Evolutionary conservation across 768 basidiomycete species (phyloP), one percentile per base, ranked within the genome.

Genomic region (Tylopilus plumbeoviolaceoides): DNA sequence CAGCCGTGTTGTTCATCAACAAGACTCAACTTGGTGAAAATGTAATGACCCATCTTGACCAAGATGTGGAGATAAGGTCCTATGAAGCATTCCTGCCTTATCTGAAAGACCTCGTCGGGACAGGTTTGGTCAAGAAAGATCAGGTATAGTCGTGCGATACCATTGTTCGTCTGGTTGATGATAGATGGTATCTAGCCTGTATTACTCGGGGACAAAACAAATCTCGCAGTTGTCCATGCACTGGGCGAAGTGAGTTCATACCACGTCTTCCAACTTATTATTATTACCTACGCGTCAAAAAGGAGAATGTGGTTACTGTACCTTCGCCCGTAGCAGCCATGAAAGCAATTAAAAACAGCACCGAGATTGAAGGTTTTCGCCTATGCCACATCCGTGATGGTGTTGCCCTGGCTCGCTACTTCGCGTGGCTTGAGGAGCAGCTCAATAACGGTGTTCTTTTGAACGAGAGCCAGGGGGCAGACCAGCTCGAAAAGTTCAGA

Each of bases 381-480:
- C 83, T 87, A 62, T 80, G 79, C 48, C 92, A 99, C 64, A 83
- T 95, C 30, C 81, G 95, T 10, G 95, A 98, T 67, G 94, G 95
- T 1, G 84, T 79, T 1, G 95, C 95, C 1, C 75, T 98, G 44
- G 83, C 81, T 8, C 80, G 86, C 14, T 99, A 98, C 71, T 98
- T 98, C 60, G 78, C 92, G 0, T 99, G 95, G 97, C 76, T 99
- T 1, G 93, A 98, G 68, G 88, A 93, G 56, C 80, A 86, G 58
- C 73, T 98, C 17, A 68, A 78, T 4, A 72, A 77, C 7, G 89
- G 84, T 0, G 74, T 72, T 17, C 76, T 74, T 53, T 54, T 95
- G 53, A 85, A 78, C 39, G 95, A 99, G 67, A 84, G 84, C 57
- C 79, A 92, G 54, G 95, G 81, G 12, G 87, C 94, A 1, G 80